Evolutionary conservation across 2,329 filamentous ascomycete species (phyloP).

Genomic region (Trichoderma koningii): DNA sequence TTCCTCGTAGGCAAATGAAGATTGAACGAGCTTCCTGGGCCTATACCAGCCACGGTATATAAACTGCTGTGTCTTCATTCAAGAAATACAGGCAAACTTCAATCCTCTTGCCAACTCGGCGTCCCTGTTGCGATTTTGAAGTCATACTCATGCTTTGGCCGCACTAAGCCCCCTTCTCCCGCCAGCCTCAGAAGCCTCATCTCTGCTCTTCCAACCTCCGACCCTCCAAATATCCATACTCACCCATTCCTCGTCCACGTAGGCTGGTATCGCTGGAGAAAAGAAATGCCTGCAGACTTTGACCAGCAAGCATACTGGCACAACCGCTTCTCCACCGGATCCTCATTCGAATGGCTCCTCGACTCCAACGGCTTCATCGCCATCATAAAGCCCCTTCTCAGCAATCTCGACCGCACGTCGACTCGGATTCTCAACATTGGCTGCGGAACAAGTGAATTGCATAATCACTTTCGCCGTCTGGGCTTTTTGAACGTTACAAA

Average conservation of each 20-base stretch:
- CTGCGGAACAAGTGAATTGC: slow-evolving; percentile 53
- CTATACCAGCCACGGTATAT: no score
- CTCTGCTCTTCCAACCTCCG: no score
- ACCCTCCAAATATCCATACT: background rate
- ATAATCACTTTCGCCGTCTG: slow-evolving; percentile 47
- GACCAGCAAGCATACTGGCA: slow-evolving; percentile 55
- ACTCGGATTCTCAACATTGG: slow-evolving; percentile 50
- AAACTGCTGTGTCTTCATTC: no score
- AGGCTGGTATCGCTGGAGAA: background rate
- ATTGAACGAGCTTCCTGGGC: no score
- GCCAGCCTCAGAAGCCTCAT: no score
- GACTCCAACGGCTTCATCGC: slow-evolving; percentile 46
- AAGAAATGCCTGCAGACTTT: slow-evolving; percentile 43
- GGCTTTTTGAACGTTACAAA: slow-evolving; percentile 51
- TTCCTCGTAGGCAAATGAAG: no score
- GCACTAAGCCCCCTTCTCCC: no score
- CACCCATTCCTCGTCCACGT: background rate
- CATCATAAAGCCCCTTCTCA: slow-evolving; percentile 45
- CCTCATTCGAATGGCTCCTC: slow-evolving; percentile 52
- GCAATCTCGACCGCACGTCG: slow-evolving; percentile 32
- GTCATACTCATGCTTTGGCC: no score
- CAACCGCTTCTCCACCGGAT: slow-evolving; percentile 48
- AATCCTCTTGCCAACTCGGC: no score
- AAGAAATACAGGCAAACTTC: no score
- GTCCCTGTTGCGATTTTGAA: no score